A percentile compares a stretch with the other conserved stretches of the same genome.
Conservation (phyloP, 345 rosid genomes). For the Hibiscus syriacus region DNA sequence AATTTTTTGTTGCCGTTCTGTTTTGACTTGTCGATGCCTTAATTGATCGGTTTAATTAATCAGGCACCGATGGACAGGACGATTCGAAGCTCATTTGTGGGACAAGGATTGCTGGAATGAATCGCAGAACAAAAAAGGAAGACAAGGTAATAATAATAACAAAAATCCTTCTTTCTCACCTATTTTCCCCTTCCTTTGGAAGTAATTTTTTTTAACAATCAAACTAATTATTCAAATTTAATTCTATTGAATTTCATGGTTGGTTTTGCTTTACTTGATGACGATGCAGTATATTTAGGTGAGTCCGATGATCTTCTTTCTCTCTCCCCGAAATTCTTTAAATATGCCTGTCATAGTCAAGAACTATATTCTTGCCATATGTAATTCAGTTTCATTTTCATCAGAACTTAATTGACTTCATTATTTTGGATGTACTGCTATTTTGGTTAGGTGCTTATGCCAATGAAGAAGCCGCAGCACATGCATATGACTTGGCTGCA, state of each 20-base stretch:
- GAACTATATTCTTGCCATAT: not conserved
- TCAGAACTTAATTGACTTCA: not conserved
- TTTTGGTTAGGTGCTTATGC: constrained; percentile 66
- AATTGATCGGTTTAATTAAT: not conserved
- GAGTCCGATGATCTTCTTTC: too few species aligned
- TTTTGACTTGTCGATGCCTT: not conserved
- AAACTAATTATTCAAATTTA: not conserved
- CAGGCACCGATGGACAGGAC: constrained; percentile 82
- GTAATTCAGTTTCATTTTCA: not conserved
- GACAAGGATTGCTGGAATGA: constrained; percentile 83
- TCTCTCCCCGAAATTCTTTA: too few species aligned
- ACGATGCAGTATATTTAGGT: constrained; percentile 1
- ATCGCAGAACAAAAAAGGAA: constrained; percentile 65
- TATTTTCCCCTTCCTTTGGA: not conserved
- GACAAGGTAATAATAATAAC: constrained; percentile 44
- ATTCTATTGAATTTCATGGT: too few species aligned
- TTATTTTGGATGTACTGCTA: not conserved
- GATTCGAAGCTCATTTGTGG: constrained; percentile 86
- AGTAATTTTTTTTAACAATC: not conserved
- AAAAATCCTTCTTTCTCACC: too few species aligned
- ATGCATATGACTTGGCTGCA: constrained; percentile 92
- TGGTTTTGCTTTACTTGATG: not conserved
- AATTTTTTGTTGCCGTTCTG: not conserved
- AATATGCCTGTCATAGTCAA: too few species aligned
- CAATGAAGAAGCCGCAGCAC: constrained; percentile 90